Evolutionary conservation across 2,329 filamentous ascomycete genomes (phyloP), one percentile per base, ranked within the genome.

Genomic region (Hypoxylon rubiginosum): DNA sequence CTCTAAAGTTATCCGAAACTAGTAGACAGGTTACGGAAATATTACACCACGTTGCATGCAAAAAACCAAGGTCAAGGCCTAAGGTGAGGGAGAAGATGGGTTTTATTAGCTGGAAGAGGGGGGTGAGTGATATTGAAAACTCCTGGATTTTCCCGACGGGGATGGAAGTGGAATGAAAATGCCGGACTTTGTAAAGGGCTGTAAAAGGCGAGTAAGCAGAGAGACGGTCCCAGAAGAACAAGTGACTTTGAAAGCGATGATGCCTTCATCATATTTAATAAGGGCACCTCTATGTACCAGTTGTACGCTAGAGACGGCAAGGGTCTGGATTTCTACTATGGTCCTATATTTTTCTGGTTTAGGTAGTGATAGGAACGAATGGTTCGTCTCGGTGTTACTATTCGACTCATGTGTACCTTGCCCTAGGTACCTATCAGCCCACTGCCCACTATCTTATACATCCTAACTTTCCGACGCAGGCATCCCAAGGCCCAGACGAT

Each of bases 281-380:
- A 50, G 28, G 43, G 2, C 43, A 17, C 4, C 43, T 45, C 19
- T n/a, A n/a, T n/a, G n/a, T n/a, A n/a, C n/a, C n/a, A n/a, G n/a
- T n/a, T n/a, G n/a, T 41, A 24, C 30, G 4, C 15, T 43, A 59
- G 46, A 36, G 19, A 24, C 45, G 30, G 34, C 30, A 50, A 59
- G 56, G 64, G 55, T 51, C 60, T 58, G 51, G 34, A 45, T 55
- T 52, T 56, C n/a, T n/a, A n/a, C 39, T 55, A 69, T 69, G 60
- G 66, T 58, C 64, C 63, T 69, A 69, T 69, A 50, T 60, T 50
- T 21, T 69, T 66, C 66, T 69, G 45, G 49, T 59, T 69, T 55
- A 41, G 57, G 66, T 54, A 64, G 21, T 36, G 53, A 64, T 58
- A 49, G 30, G 56, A 66, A 66, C 36, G n/a, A 34, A 61, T 64